Evolutionary conservation across 1,284 basidiomycete genomes (phyloP).

Genomic region (Psilocybe mexicana): DNA sequence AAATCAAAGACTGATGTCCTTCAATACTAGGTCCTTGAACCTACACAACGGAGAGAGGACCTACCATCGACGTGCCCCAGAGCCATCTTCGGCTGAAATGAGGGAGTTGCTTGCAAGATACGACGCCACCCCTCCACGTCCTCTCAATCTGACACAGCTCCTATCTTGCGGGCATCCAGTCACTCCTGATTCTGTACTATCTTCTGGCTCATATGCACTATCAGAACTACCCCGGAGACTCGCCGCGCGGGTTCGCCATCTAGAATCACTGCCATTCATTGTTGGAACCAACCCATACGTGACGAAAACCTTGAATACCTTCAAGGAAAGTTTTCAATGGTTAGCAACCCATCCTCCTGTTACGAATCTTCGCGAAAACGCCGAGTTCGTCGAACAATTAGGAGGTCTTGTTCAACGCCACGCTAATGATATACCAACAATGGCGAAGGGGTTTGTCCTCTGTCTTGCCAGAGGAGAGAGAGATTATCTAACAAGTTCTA

Average conservation of each 20-base stretch:
- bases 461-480: constrained; percentile 1
- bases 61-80: constrained; percentile 32
- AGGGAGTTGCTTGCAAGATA: constrained; percentile 53
- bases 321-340: constrained; percentile 74
- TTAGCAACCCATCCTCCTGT: constrained; percentile 73
- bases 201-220: constrained; percentile 68
- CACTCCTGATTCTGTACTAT: constrained; percentile 65
- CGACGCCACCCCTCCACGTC: constrained; percentile 55
- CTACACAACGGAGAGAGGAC: not conserved
- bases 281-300: constrained; percentile 91
- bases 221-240: constrained; percentile 75
- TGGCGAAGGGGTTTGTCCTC: constrained; percentile 78
- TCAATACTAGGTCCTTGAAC: not conserved
- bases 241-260: constrained; percentile 66
- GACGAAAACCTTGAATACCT: constrained; percentile 70
- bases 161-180: constrained; percentile 74
- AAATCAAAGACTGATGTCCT: not conserved
- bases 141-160: constrained; percentile 68
- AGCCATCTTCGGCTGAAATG: constrained; percentile 40
- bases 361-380: constrained; percentile 69
- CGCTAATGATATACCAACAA: constrained; percentile 84
- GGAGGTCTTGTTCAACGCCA: constrained; percentile 76
- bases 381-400: constrained; percentile 65
- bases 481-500: not conserved
- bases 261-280: constrained; percentile 80